phyloP scores from a whole-genome alignment of 1,284 basidiomycete genomes.

The Tausonia pullulans region DNA sequence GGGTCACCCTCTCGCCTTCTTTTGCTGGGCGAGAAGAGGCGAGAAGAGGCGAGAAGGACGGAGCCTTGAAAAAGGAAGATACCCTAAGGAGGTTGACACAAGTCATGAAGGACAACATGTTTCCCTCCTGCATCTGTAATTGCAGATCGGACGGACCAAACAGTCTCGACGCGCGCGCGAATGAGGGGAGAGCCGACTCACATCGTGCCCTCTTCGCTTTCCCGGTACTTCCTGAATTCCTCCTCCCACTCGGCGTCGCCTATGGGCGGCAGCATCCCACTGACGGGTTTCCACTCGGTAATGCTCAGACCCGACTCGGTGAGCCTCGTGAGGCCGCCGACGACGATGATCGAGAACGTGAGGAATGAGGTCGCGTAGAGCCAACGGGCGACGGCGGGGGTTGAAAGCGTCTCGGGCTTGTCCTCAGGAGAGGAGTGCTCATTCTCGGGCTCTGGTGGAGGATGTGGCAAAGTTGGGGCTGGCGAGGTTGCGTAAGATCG shows the following conservation, averaged over 20 bases:
- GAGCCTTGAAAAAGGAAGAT: too few relatives aligned
- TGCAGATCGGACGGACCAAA: too few relatives aligned
- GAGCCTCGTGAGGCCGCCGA: constrained; percentile 90
- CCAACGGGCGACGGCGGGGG: constrained; percentile 12
- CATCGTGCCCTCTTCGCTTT: constrained; percentile 91
- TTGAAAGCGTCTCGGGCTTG: background rate
- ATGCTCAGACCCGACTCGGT: constrained; percentile 97
- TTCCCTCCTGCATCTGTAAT: too few relatives aligned
- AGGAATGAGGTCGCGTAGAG: constrained; percentile 33
- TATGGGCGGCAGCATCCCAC: constrained; percentile 76
- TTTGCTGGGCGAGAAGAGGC: too few relatives aligned
- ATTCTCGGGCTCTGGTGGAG: too few relatives aligned
- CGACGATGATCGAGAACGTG: constrained; percentile 84
- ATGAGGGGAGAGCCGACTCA: constrained; percentile 39
- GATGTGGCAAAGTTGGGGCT: too few relatives aligned
- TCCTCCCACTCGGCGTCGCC: constrained; percentile 65
- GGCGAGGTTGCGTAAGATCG: too few relatives aligned
- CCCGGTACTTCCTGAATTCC: constrained; percentile 92
- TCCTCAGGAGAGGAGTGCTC: too few relatives aligned
- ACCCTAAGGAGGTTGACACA: too few relatives aligned
- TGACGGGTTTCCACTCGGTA: constrained; percentile 93
- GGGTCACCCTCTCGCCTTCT: too few relatives aligned
- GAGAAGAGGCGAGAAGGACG: too few relatives aligned
- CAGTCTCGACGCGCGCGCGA: background rate
- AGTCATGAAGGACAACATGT: too few relatives aligned